Evolutionary conservation across 495 filamentous ascomycete genomes (phyloP), one percentile per base, ranked within the genome.

Genomic region (Penicillium canescens): DNA sequence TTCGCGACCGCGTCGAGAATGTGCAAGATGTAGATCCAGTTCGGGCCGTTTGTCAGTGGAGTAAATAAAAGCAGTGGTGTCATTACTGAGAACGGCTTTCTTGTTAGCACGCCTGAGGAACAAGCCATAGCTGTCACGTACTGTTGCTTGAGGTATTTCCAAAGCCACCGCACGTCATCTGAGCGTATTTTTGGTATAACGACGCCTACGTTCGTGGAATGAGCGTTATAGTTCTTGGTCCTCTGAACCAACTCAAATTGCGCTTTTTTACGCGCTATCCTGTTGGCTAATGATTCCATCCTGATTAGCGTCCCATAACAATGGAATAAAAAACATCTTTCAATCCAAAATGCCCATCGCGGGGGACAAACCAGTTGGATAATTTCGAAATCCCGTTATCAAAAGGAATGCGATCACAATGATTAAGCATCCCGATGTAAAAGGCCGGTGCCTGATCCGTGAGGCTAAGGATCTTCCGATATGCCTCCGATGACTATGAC

Each of bases 1-100:
- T 61, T 77, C 74, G 52, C 70, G 74, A 42, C 74, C 74, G 21
- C 67, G 69, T 33, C 34, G 60, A 10, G 69, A 67, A n/a, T 45
- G 52, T 14, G 72, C 63, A 12, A 65, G 14, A 23, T 74, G 65
- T 8, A 75, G 54, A 23, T 61, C 57, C 5, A 56, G 53, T 20
- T 72, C 62, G 42, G 72, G 72, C 2, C 34, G 10, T 6, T 56
- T 24, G 20, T 73, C 70, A 50, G 66, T 71, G 12, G 63, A 61
- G 52, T 75, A 77, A 39, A 75, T 59, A 44, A 74, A 74, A 1
- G 73, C 72, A 11, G 60, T 65, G 38, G 49, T 66, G 8, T 56
- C 59, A 24, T 59, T 69, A 37, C 46, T 50, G 14, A n/a, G 4
- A 14, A 23, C 3, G 14, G 6, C 1, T 6, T 3, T 36, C 11